These are phyloP conservation scores for Pseudogymnoascus sp. DNA, from an alignment of 2,329 filamentous ascomycete genomes.

Conservation along the genomic window DNA sequence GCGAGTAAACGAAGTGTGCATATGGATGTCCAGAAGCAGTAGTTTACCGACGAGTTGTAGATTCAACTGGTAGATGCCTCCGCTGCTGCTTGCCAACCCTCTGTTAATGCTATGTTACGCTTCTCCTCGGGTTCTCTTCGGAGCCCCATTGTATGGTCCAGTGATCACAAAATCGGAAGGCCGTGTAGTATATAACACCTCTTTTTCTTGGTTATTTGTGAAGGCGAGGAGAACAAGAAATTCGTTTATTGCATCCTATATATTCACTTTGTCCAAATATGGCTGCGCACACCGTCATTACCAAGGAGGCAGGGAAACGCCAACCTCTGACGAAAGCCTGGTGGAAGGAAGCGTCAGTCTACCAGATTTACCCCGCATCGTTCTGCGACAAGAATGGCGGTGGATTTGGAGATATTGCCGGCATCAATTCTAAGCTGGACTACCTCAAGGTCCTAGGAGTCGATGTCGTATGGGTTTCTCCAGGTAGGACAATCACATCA, in stretches of 20 bases:
- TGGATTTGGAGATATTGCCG: slow-evolving; percentile 49
- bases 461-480: slow-evolving; percentile 56
- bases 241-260: background rate
- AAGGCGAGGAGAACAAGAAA: background rate
- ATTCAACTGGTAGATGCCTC: background rate
- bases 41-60: background rate
- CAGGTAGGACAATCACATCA: slow-evolving; percentile 22
- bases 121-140: background rate
- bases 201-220: background rate
- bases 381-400: slow-evolving; percentile 47
- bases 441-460: slow-evolving; percentile 50
- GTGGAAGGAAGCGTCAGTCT: slow-evolving; percentile 27
- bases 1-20: background rate
- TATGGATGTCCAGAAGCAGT: background rate
- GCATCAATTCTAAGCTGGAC: slow-evolving; percentile 49
- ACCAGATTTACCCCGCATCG: slow-evolving; percentile 47
- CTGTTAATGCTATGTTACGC: background rate
- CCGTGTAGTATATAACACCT: background rate
- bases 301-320: background rate
- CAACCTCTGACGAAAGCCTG: background rate
- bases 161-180: background rate
- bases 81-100: background rate
- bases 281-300: background rate
- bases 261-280: background rate
- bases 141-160: background rate